phyloP scores from a whole-genome alignment of 2,329 filamentous ascomycete genomes.

The Apiospora malaysiana region DNA sequence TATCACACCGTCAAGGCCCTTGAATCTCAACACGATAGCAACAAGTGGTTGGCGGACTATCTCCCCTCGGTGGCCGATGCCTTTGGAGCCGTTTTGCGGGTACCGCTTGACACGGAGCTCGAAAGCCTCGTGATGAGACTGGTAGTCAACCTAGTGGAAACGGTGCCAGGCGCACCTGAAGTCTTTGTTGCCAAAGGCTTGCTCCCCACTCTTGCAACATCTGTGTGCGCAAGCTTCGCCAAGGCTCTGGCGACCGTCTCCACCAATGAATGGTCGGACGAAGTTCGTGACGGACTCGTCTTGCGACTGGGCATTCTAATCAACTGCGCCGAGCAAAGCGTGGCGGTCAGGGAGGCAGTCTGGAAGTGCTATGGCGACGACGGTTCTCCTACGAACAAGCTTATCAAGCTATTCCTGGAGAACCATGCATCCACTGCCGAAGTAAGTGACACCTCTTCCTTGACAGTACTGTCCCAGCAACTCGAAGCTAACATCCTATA shows the following conservation, averaged over 20 bases:
- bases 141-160: conserved; percentile 86
- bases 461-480: conserved; percentile 20
- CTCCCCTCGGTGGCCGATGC: conserved; percentile 58
- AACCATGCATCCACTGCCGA: conserved; percentile 69
- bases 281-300: conserved; percentile 72
- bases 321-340: conserved; percentile 83
- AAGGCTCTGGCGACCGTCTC: conserved; percentile 54
- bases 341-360: conserved; percentile 59
- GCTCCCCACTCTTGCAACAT: conserved; percentile 52
- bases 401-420: conserved; percentile 71
- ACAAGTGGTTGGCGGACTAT: conserved; percentile 55
- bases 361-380: conserved; percentile 46
- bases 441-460: conserved; percentile 55
- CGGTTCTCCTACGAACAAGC: conserved; percentile 57
- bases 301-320: conserved; percentile 83
- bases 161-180: conserved; percentile 71
- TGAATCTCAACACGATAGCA: conserved; percentile 45
- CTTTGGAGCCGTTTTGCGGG: conserved; percentile 46
- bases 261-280: conserved; percentile 54
- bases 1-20: conserved; percentile 56
- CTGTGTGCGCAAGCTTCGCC: conserved; percentile 58
- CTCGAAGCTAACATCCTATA: conserved; percentile 41
- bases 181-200: conserved; percentile 69
- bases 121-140: conserved; percentile 67
- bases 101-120: conserved; percentile 45